A percentile compares a stretch with the other conserved stretches of the same genome.
These are phyloP conservation scores for Ogataea trehaloabstinens DNA, from an alignment of 805 yeast genomes.

Conservation along the genomic window DNA sequence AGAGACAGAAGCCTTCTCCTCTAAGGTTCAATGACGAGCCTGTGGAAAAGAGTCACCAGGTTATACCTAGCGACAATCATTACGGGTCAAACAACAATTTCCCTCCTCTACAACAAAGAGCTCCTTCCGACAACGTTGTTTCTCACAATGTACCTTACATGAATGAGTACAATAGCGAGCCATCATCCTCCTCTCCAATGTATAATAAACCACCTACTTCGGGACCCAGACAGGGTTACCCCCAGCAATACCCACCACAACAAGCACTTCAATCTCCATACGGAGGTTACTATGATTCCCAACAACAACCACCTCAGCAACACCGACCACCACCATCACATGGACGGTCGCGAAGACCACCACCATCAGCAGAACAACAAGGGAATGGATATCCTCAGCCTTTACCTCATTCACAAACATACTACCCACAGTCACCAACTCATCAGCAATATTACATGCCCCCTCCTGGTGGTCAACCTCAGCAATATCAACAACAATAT, in stretches of 20 bases:
- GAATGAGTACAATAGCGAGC: slow-evolving; percentile 8
- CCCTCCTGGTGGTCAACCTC: slow-evolving; percentile 2
- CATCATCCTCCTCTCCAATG: not conserved
- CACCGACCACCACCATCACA: slow-evolving; percentile 8
- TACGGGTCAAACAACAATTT: slow-evolving; percentile 5
- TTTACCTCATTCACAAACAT: slow-evolving; percentile 11
- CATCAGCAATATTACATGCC: slow-evolving; percentile 1
- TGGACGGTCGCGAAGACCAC: not conserved
- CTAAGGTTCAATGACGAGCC: slow-evolving; percentile 2
- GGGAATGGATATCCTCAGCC: slow-evolving; percentile 4
- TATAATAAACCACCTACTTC: slow-evolving; percentile 1
- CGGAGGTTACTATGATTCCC: not conserved
- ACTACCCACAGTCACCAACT: slow-evolving; percentile 8
- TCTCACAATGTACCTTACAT: slow-evolving; percentile 19
- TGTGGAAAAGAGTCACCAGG: not conserved
- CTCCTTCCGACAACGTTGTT: slow-evolving; percentile 27
- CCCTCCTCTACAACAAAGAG: slow-evolving; percentile 17
- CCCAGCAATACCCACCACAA: slow-evolving; percentile 1
- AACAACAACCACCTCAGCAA: slow-evolving; percentile 4
- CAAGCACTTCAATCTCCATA: slow-evolving; percentile 16
- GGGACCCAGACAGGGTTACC: slow-evolving; percentile 6
- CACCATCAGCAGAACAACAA: not conserved
- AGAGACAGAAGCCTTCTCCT: slow-evolving; percentile 15
- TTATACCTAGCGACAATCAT: slow-evolving; percentile 4
- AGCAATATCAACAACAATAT: slow-evolving; percentile 10